phyloP scores from a whole-genome alignment of 2,329 filamentous ascomycete genomes.

The Alternaria burnsii region DNA sequence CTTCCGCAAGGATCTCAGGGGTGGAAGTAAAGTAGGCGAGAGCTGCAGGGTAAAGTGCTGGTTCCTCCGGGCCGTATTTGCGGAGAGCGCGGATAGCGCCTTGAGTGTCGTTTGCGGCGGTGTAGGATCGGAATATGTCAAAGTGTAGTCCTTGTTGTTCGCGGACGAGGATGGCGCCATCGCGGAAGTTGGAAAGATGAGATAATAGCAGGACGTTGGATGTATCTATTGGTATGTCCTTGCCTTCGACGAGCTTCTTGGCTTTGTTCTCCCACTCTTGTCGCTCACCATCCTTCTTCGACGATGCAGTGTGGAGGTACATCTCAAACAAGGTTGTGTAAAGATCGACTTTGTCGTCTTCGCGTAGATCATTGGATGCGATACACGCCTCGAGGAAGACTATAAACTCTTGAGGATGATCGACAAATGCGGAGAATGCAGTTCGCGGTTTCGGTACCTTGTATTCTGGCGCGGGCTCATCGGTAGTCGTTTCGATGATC shows the following conservation, averaged over 20 bases:
- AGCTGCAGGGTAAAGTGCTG: slow-evolving; percentile 89
- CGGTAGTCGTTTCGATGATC: slow-evolving; percentile 62
- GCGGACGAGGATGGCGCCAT: slow-evolving; percentile 90
- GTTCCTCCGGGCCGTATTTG: slow-evolving; percentile 92
- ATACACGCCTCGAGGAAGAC: slow-evolving; percentile 90
- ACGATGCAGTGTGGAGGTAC: slow-evolving; percentile 89
- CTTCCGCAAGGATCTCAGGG: slow-evolving; percentile 80
- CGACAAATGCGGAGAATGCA: slow-evolving; percentile 95
- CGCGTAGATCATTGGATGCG: slow-evolving; percentile 72
- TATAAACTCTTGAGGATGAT: slow-evolving; percentile 91
- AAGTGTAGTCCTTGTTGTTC: slow-evolving; percentile 92
- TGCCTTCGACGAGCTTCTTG: slow-evolving; percentile 83
- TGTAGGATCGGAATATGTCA: slow-evolving; percentile 97
- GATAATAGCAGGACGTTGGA: slow-evolving; percentile 94
- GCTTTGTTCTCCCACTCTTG: slow-evolving; percentile 90
- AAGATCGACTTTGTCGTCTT: slow-evolving; percentile 81
- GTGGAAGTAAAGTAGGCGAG: slow-evolving; percentile 93
- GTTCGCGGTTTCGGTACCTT: slow-evolving; percentile 82
- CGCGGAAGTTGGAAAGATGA: slow-evolving; percentile 86
- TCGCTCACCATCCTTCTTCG: slow-evolving; percentile 73
- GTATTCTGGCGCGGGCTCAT: slow-evolving; percentile 68
- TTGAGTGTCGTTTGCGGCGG: slow-evolving; percentile 86
- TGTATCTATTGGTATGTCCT: slow-evolving; percentile 84
- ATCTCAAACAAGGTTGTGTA: slow-evolving; percentile 98
- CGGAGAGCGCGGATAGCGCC: slow-evolving; percentile 88